Conservation (phyloP, 371 early-diverging fungal species). For the Thermomucor indicae-seudaticae region DNA sequence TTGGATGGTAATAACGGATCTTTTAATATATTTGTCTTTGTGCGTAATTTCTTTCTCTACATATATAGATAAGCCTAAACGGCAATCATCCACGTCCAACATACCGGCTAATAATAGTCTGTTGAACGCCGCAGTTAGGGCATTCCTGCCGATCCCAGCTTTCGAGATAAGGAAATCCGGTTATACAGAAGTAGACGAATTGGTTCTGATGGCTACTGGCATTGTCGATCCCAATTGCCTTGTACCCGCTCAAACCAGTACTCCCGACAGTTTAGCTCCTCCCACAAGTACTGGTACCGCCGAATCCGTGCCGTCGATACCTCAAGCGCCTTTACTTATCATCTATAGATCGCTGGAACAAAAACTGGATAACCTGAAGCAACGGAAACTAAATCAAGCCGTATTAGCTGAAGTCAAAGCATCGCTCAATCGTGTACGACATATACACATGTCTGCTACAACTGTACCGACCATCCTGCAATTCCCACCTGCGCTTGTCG, state of each 20-base stretch:
- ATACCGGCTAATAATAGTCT: too few species aligned
- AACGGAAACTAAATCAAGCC: slow-evolving; percentile 6
- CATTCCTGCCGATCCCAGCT: too few species aligned
- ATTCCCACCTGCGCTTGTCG: slow-evolving; percentile 64
- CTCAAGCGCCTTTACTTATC: slow-evolving; percentile 31
- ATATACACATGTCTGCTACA: slow-evolving; percentile 42
- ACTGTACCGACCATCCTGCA: slow-evolving; percentile 55
- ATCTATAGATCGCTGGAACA: slow-evolving; percentile 23
- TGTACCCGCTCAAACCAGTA: slow-evolving; percentile 17
- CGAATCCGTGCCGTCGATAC: slow-evolving; percentile 22
- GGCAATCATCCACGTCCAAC: too few species aligned
- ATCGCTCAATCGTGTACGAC: slow-evolving; percentile 38
- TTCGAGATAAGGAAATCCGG: too few species aligned
- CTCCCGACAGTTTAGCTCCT: slow-evolving; percentile 10
- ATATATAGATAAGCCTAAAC: too few species aligned
- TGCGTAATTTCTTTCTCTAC: too few species aligned
- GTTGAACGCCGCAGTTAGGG: too few species aligned
- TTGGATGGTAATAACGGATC: too few species aligned
- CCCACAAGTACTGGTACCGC: slow-evolving; percentile 1
- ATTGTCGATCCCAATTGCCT: slow-evolving; percentile 18
- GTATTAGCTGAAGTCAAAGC: slow-evolving; percentile 37
- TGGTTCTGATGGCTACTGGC: slow-evolving; percentile 8
- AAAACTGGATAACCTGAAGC: slow-evolving; percentile 19
- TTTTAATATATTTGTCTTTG: too few species aligned
- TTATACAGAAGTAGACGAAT: slow-evolving; percentile 9